Evolutionary conservation across 495 filamentous ascomycete genomes (phyloP).

Genomic region (Rostrohypoxylon terebratum): DNA sequence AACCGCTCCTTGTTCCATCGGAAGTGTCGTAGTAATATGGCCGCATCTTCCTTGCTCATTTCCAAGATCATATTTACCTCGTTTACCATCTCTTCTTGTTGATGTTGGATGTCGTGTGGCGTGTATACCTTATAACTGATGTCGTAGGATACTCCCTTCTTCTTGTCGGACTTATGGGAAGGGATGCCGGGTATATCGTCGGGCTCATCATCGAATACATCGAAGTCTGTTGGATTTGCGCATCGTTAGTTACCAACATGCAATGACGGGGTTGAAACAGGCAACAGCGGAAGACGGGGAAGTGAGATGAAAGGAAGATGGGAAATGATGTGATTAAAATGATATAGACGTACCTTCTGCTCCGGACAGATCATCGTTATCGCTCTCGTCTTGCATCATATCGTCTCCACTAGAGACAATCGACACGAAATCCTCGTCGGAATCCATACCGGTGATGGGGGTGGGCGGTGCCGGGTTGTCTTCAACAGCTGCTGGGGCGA

Average conservation of each 20-base stretch:
- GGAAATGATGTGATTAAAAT: neutral
- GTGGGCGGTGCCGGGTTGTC: conserved; percentile 64
- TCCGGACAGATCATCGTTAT: conserved; percentile 76
- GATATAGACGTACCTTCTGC: conserved; percentile 72
- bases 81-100: conserved; percentile 85
- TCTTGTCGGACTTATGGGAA: conserved; percentile 78
- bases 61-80: conserved; percentile 91
- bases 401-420: conserved; percentile 82
- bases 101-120: conserved; percentile 80
- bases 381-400: conserved; percentile 79
- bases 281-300: neutral
- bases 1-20: conserved; percentile 96
- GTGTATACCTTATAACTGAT: conserved; percentile 84
- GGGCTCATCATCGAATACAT: conserved; percentile 74
- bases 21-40: conserved; percentile 86
- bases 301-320: neutral
- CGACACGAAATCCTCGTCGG: conserved; percentile 95
- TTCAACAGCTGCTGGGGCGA: conserved; percentile 61
- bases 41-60: conserved; percentile 84
- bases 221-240: conserved; percentile 66
- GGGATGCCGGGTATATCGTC: conserved; percentile 79
- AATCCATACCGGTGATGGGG: conserved; percentile 88
- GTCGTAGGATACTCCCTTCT: conserved; percentile 80
- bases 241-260: conserved; percentile 5
- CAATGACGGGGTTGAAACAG: neutral